These are phyloP conservation scores for Sarocladium brachiariae DNA, from an alignment of 2,329 filamentous ascomycete species.

Conservation along the genomic window DNA sequence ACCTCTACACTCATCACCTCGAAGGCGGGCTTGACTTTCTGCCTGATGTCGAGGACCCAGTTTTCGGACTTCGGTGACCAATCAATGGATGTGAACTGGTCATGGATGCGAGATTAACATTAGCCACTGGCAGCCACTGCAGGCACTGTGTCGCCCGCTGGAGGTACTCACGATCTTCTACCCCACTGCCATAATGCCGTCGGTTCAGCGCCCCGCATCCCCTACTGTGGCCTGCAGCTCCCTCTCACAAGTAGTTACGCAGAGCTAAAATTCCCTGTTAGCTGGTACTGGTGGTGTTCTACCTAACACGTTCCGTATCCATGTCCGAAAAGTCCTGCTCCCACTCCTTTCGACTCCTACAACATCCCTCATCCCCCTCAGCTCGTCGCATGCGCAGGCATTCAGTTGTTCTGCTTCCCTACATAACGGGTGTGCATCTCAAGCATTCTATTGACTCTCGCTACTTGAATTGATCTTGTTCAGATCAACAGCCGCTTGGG, in stretches of 20 bases:
- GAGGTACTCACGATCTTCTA: not conserved
- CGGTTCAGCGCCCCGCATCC: slow-evolving; percentile 8
- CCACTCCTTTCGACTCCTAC: not conserved
- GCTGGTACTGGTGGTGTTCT: not conserved
- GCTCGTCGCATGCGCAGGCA: slow-evolving; percentile 4
- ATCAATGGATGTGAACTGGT: not conserved
- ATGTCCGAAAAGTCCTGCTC: slow-evolving; percentile 6
- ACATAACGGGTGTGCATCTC: not conserved
- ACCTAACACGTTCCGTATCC: not conserved
- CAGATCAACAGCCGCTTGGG: not conserved
- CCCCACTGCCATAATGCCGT: slow-evolving; percentile 4
- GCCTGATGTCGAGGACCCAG: not conserved
- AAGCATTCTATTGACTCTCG: not conserved
- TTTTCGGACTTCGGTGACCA: not conserved
- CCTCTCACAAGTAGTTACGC: not conserved
- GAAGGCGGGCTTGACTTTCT: too few relatives aligned
- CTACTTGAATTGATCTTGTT: not conserved
- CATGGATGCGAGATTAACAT: slow-evolving; percentile 9
- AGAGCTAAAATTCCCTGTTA: not conserved
- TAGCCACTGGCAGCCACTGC: slow-evolving; percentile 4
- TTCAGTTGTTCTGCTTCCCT: slow-evolving; percentile 6
- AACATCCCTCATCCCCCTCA: slow-evolving; percentile 1
- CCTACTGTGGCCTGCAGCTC: not conserved
- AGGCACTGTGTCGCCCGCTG: slow-evolving; percentile 4
- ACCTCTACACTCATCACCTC: too few relatives aligned